Evolutionary conservation across 2,329 filamentous ascomycete genomes (phyloP).

Genomic region (Blastomyces silverae): DNA sequence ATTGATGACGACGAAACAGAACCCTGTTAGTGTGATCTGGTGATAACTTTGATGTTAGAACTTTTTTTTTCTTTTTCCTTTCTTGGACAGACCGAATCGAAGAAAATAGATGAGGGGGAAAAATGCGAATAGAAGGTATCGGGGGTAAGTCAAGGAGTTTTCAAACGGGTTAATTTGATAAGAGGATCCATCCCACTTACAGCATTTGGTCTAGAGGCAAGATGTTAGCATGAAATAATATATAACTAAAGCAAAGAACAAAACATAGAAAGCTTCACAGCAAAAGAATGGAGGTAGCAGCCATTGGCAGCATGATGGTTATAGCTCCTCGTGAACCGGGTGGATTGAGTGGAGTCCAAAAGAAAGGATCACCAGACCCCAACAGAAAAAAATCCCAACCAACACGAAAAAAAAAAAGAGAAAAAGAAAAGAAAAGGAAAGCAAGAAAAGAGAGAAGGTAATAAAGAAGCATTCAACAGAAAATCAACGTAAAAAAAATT

Average conservation of each 20-base stretch:
- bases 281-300: background rate
- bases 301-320: background rate
- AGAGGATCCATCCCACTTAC: slow-evolving; percentile 20
- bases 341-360: too few relatives aligned
- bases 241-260: background rate
- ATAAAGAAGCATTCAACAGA: background rate
- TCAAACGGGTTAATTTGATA: background rate
- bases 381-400: background rate
- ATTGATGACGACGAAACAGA: slow-evolving; percentile 82
- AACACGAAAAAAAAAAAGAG: background rate
- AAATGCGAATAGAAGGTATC: background rate
- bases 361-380: background rate
- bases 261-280: background rate
- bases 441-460: background rate
- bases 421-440: background rate
- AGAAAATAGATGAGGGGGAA: background rate
- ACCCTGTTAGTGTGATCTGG: slow-evolving; percentile 80
- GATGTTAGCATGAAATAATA: background rate
- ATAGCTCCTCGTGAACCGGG: background rate
- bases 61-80: background rate
- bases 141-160: background rate
- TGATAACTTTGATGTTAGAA: background rate
- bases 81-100: background rate
- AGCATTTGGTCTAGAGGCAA: slow-evolving; percentile 50
- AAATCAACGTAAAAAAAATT: background rate